Percentiles rank a stretch among this genome's conserved stretches.
Evolutionary conservation across 176 grass and related monocot genomes (phyloP).

Genomic region (Rhipidocladum racemiflorum): DNA sequence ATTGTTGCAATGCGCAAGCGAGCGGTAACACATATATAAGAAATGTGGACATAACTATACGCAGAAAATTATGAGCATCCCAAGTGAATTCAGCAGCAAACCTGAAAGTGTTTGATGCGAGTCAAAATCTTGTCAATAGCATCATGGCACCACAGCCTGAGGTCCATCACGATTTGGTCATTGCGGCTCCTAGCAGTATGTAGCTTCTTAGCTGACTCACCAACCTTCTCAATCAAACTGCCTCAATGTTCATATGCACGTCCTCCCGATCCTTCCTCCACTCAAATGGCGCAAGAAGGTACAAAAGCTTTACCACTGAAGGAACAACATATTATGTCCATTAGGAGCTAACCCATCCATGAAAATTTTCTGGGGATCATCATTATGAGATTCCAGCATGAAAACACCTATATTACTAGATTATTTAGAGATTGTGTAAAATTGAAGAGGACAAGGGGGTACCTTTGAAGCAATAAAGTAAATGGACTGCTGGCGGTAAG

Average conservation of each 20-base stretch:
- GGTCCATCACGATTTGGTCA: slow-evolving; percentile 90
- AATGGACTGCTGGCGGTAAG: too few species aligned
- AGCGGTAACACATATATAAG: neutral
- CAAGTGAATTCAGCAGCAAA: slow-evolving; percentile 41
- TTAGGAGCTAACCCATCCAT: too few species aligned
- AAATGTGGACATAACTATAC: neutral
- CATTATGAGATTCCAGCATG: too few species aligned
- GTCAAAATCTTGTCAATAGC: slow-evolving; percentile 90
- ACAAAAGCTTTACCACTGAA: too few species aligned
- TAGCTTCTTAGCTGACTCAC: slow-evolving; percentile 93
- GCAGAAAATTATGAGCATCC: neutral
- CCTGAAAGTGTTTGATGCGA: slow-evolving; percentile 82
- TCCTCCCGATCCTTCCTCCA: slow-evolving; percentile 89
- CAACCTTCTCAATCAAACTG: slow-evolving; percentile 80
- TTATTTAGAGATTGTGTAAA: too few species aligned
- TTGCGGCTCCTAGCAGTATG: slow-evolving; percentile 95
- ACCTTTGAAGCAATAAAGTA: too few species aligned
- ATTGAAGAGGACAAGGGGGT: too few species aligned
- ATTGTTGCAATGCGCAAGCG: neutral
- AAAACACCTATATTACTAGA: too few species aligned
- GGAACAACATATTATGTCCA: too few species aligned
- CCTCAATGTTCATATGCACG: slow-evolving; percentile 99
- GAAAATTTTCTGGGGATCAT: too few species aligned
- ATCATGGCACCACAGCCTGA: slow-evolving; percentile 89
- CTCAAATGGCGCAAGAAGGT: too few species aligned